phyloP scores from a whole-genome alignment of 1,139 yeast species.

The Nakaseomyces uthaithaninus region DNA sequence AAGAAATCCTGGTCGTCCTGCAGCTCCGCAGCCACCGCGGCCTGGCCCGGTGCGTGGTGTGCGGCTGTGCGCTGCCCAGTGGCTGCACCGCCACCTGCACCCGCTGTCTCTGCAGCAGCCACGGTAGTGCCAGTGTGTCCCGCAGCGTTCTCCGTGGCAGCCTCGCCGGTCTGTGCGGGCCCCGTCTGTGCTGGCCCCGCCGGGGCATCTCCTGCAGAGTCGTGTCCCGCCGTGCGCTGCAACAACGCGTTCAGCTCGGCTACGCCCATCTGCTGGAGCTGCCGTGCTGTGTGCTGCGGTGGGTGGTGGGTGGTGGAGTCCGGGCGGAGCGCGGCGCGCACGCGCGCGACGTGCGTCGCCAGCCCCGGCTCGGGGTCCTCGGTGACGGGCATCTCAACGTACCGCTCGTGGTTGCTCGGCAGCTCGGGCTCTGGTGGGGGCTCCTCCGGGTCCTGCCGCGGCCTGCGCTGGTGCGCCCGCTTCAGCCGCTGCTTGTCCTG shows the following conservation, averaged over 20 bases:
- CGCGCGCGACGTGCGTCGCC: too few species aligned
- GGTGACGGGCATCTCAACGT: slow-evolving; percentile 19
- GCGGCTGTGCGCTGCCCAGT: neutral
- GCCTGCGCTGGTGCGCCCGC: slow-evolving; percentile 29
- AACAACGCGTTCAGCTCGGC: slow-evolving; percentile 5
- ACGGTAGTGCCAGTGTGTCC: neutral
- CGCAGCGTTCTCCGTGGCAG: neutral
- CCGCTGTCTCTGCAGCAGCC: neutral
- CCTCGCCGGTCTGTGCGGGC: too few species aligned
- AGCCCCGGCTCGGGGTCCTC: too few species aligned
- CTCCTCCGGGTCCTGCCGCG: slow-evolving; percentile 24
- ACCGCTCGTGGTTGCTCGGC: slow-evolving; percentile 22
- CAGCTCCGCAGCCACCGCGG: slow-evolving; percentile 20
- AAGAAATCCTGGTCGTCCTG: slow-evolving; percentile 26
- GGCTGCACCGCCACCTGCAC: neutral
- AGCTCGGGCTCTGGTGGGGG: slow-evolving; percentile 12
- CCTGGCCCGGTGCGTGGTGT: neutral
- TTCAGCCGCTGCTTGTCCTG: slow-evolving; percentile 30
- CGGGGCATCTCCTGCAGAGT: too few species aligned
- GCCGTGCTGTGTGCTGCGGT: slow-evolving; percentile 2
- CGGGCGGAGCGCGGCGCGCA: too few species aligned
- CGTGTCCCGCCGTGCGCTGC: neutral
- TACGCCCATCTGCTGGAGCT: slow-evolving; percentile 5
- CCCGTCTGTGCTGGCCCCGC: too few species aligned
- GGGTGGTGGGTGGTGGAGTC: too few species aligned